Base-by-base conservation (phyloP, 2,329 filamentous ascomycete species). In the Sarocladium oryzae region DNA sequence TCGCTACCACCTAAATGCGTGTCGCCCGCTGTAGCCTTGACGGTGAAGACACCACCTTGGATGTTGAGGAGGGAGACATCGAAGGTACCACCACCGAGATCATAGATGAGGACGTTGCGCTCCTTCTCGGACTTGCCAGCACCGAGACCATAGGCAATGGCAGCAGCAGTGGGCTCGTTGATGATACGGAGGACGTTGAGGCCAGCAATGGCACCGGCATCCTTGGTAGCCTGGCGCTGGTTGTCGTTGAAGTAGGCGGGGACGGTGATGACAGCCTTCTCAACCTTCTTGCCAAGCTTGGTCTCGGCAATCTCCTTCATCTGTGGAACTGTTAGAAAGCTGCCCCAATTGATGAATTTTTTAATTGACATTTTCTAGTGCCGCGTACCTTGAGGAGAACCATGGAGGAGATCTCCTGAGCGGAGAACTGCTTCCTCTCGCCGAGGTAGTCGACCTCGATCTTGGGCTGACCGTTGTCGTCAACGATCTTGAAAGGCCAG, bases 171-270 rank as follows among this genome's bases (percentile, higher is more conserved):
- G 56, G 93, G 93, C 81, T 99, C 93, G 84, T 99, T 99, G 79
- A 99, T 97, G 78, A 99, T 97, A 82, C 93, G 91, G 73, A 99
- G 91, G 62, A 99, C 90, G 77, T 97, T 96, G 57, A 99, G 85
- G 63, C 92, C 93, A 66, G 92, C 78, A 68, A 99, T 99, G 71
- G 92, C 88, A 85, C 93, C 93, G 60, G 93, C 93, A 69, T 97
- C 93, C 86, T 97, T 97, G 77, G 93, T 99, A 60, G 93, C 89
- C 78, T 97, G 93, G 77, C 93, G 88, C 81, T 99, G 93, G 82
- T 95, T 96, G 85, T 99, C 93, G 82, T 97, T 97, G 89, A 99
- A 99, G 84, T 99, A 99, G 69, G 93, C 93, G 53, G 93, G 93
- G 54, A 97, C 93, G 56, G 93, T 99, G 74, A 99, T 91, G 71